These are phyloP conservation scores for Nemania diffusa DNA, from an alignment of 2,329 filamentous ascomycete species.

Conservation along the genomic window DNA sequence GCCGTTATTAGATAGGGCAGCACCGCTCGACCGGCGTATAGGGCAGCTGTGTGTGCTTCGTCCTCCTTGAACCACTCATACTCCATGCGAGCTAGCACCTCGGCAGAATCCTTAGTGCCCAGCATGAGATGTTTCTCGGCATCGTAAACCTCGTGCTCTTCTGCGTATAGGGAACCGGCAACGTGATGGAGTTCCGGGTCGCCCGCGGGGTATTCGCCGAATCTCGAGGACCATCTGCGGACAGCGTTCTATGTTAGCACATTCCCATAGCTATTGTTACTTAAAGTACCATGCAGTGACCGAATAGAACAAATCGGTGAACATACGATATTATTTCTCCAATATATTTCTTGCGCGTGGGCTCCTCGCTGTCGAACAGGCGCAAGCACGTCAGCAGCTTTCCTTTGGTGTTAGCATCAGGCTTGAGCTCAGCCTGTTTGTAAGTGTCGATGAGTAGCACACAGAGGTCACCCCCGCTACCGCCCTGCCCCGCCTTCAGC, in stretches of 20 bases:
- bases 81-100: constrained; percentile 82
- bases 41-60: constrained; percentile 84
- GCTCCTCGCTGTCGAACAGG: constrained; percentile 84
- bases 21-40: constrained; percentile 86
- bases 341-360: constrained; percentile 92
- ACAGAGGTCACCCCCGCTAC: constrained; percentile 89
- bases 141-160: constrained; percentile 91
- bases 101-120: constrained; percentile 88
- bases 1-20: constrained; percentile 91
- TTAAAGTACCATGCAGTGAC: neutral
- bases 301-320: constrained; percentile 16
- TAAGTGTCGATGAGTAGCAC: constrained; percentile 91
- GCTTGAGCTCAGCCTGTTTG: constrained; percentile 82
- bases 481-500: constrained; percentile 90
- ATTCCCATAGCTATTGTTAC: constrained; percentile 16
- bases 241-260: constrained; percentile 28
- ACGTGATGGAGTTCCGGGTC: constrained; percentile 97
- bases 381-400: constrained; percentile 81
- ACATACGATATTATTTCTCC: constrained; percentile 80
- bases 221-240: constrained; percentile 81
- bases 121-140: constrained; percentile 90
- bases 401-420: constrained; percentile 78
- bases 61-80: constrained; percentile 94
- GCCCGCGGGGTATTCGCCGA: constrained; percentile 87
- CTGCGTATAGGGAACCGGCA: constrained; percentile 86